phyloP scores from a whole-genome alignment of 805 yeast species.

The Saccharomycopsis oosterbeekiorum region DNA sequence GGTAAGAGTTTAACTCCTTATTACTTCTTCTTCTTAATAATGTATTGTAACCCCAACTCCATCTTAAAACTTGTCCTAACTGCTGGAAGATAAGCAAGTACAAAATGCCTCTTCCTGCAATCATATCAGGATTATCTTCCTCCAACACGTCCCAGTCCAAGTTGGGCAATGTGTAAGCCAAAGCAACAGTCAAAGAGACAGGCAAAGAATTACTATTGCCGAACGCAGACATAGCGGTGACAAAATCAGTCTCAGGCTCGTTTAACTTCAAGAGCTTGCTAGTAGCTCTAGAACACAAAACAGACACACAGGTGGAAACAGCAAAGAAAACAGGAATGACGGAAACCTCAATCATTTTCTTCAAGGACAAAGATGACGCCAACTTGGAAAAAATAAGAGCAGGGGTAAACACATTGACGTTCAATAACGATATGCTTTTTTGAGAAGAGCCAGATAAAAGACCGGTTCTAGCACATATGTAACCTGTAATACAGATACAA shows the following conservation, averaged over 20 bases:
- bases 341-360: slow-evolving; percentile 69
- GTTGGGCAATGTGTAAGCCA: slow-evolving; percentile 67
- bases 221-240: slow-evolving; percentile 93
- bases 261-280: slow-evolving; percentile 48
- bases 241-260: slow-evolving; percentile 75
- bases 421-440: slow-evolving; percentile 62
- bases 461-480: slow-evolving; percentile 68
- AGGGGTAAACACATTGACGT: slow-evolving; percentile 91
- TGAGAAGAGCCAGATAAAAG: slow-evolving; percentile 65
- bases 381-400: slow-evolving; percentile 84
- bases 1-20: slow-evolving; percentile 13
- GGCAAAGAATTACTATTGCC: slow-evolving; percentile 95
- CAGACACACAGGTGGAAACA: slow-evolving; percentile 73
- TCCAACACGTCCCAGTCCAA: slow-evolving; percentile 66
- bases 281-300: slow-evolving; percentile 46
- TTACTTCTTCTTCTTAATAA: slow-evolving; percentile 43
- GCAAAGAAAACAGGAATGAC: slow-evolving; percentile 79
- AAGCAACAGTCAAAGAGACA: slow-evolving; percentile 75
- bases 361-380: slow-evolving; percentile 56
- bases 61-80: slow-evolving; percentile 70
- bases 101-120: slow-evolving; percentile 70
- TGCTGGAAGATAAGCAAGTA: slow-evolving; percentile 72
- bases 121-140: slow-evolving; percentile 55
- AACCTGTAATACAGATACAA: slow-evolving; percentile 77
- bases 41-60: slow-evolving; percentile 83